Evolutionary conservation across 352 stramenopile species (phyloP).

Genomic region (Peronospora tabacina): DNA sequence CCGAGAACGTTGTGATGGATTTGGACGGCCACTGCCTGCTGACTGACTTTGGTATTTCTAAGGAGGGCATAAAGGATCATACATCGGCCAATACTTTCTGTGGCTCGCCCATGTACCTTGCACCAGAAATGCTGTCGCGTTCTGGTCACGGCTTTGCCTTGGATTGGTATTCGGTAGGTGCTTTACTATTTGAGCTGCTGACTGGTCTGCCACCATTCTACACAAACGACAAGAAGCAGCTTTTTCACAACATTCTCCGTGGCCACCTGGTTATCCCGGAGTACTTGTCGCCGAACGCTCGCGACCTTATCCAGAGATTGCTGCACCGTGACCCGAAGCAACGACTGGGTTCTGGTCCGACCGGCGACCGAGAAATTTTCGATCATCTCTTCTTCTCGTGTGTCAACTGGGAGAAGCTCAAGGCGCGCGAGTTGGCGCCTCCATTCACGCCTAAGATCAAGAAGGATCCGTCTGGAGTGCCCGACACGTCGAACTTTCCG

Average conservation of each 20-base stretch:
- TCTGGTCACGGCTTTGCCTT: conserved; percentile 75
- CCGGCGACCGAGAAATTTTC: conserved; percentile 77
- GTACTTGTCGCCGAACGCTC: conserved; percentile 65
- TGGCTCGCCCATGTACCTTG: conserved; percentile 81
- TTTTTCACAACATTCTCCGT: conserved; percentile 87
- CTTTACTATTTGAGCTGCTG: conserved; percentile 70
- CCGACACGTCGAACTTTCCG: conserved; percentile 82
- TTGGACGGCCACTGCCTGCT: conserved; percentile 72
- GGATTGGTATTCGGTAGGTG: conserved; percentile 82
- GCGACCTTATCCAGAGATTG: conserved; percentile 73
- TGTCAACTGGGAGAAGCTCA: conserved; percentile 84
- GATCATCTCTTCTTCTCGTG: conserved; percentile 76
- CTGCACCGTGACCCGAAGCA: conserved; percentile 77
- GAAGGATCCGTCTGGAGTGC: conserved; percentile 55
- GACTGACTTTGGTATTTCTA: conserved; percentile 84
- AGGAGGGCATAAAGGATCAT: conserved; percentile 82
- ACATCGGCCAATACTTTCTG: conserved; percentile 83
- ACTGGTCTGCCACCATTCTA: conserved; percentile 83
- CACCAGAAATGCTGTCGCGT: conserved; percentile 74
- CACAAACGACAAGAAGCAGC: conserved; percentile 84
- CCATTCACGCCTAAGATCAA: conserved; percentile 84
- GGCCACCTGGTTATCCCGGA: conserved; percentile 75
- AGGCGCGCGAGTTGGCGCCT: conserved; percentile 63
- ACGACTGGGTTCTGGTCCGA: conserved; percentile 61
- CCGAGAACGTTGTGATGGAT: conserved; percentile 84